Evolutionary conservation across 495 filamentous ascomycete species (phyloP).

Genomic region (Penicillium paxilli): DNA sequence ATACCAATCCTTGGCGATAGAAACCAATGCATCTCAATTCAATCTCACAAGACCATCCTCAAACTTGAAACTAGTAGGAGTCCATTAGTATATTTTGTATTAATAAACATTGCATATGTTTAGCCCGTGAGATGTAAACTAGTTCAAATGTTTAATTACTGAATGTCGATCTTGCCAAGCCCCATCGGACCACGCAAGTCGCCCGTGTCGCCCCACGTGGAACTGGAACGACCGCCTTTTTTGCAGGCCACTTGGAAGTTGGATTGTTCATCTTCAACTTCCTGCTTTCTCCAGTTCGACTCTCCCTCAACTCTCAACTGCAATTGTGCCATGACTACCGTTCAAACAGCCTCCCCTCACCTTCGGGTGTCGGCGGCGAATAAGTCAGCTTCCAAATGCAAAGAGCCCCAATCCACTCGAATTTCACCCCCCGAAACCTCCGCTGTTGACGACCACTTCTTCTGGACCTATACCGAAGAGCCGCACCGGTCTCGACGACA

Average conservation of each 20-base stretch:
- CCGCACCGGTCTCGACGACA: conserved; percentile 87
- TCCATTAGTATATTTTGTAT: neutral
- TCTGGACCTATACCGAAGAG: conserved; percentile 99
- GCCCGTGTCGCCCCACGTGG: conserved; percentile 43
- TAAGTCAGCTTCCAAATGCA: conserved; percentile 9
- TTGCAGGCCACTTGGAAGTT: conserved; percentile 7
- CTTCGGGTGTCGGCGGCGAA: conserved; percentile 40
- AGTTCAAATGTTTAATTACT: too few species aligned
- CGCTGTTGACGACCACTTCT: conserved; percentile 57
- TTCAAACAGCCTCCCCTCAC: conserved; percentile 37
- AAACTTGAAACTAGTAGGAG: neutral
- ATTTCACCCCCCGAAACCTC: conserved; percentile 36
- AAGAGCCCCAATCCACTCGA: conserved; percentile 26
- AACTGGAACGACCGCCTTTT: conserved; percentile 32
- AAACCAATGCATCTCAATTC: too few species aligned
- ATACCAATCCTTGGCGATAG: too few species aligned
- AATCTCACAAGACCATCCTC: too few species aligned
- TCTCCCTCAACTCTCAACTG: conserved; percentile 12
- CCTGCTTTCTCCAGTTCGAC: conserved; percentile 15
- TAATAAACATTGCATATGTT: neutral
- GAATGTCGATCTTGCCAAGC: conserved; percentile 17
- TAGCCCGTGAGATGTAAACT: too few species aligned
- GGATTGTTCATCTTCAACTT: too few species aligned
- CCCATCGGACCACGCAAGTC: conserved; percentile 23
- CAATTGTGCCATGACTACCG: conserved; percentile 30